Percentiles rank a stretch among this genome's conserved stretches.
Evolutionary conservation across 1,284 basidiomycete species (phyloP).

Genomic region (Coniophora puteana): DNA sequence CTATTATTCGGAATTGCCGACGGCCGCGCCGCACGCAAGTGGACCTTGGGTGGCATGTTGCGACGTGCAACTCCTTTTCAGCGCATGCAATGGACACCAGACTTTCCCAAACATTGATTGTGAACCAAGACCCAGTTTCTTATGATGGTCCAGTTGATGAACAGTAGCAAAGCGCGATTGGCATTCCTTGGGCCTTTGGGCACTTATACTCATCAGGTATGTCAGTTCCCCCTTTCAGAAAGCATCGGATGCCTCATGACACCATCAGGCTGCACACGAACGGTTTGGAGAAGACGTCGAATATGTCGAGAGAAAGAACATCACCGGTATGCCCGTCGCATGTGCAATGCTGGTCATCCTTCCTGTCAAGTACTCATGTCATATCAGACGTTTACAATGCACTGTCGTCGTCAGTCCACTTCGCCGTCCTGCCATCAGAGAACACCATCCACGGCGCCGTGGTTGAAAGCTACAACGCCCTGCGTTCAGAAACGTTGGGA

Average conservation of each 20-base stretch:
- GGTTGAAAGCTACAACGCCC: slow-evolving; percentile 64
- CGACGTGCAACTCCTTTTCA: too few relatives aligned
- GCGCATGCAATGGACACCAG: too few relatives aligned
- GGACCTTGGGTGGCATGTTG: too few relatives aligned
- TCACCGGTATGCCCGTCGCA: slow-evolving; percentile 40
- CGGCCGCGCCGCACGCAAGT: too few relatives aligned
- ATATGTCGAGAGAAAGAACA: slow-evolving; percentile 51
- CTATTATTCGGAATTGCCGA: too few relatives aligned
- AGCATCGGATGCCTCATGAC: slow-evolving; percentile 5
- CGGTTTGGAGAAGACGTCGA: slow-evolving; percentile 47
- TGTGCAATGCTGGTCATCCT: background rate
- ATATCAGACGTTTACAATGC: slow-evolving; percentile 52
- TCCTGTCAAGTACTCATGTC: background rate
- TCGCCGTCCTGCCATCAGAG: slow-evolving; percentile 71
- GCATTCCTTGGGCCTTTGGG: slow-evolving; percentile 69
- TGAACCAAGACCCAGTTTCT: too few relatives aligned
- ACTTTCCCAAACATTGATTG: too few relatives aligned
- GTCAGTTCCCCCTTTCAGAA: slow-evolving; percentile 15
- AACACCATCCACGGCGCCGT: slow-evolving; percentile 75
- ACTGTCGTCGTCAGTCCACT: slow-evolving; percentile 36
- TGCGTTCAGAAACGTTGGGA: slow-evolving; percentile 43
- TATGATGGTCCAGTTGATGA: too few relatives aligned
- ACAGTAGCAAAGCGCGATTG: slow-evolving; percentile 20
- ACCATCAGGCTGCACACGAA: slow-evolving; percentile 53
- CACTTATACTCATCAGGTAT: slow-evolving; percentile 75